Base-by-base conservation (phyloP, 768 basidiomycete genomes). In the Amanita polypyramis region DNA sequence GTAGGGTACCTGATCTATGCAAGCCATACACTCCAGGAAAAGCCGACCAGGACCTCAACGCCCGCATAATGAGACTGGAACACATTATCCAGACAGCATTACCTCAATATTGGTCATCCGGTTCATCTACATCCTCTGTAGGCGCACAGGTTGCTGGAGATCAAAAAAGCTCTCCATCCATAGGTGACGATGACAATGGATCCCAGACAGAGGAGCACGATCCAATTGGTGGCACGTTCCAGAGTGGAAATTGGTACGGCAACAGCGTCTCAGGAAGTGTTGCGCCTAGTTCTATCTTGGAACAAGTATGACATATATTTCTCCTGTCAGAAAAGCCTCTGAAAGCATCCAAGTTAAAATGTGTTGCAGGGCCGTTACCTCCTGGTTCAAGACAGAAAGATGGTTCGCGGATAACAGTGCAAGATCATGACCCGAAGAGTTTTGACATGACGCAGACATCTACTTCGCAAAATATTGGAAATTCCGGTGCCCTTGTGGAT, bases 21-120 rank as follows among this genome's bases (percentile, higher is more conserved):
- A 86, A 86, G 60, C 82, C 88, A 0, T 92, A 92, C 58, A 90
- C 85, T 5, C 89, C 88, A 8, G 88, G 88, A 49, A 91, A 90
- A 60, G 71, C 79, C 12, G 89, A 91, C 62, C 84, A 88, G 58
- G 87, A 92, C 62, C 66, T 92, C 40, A 79, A 74, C 55, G 75
- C 77, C 36, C 81, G 88, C 42, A 65, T 92, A 35, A 70, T 82
- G 32, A 74, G 88, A 49, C 70, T 92, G 15, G 88, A 92, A 60
- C 81, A 85, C 53, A 86, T 92, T 43, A 73, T 92, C 38, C 88
- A 90, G 55, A 66, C 74, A 52, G 88, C 87, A 2, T 62, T 92
- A 5, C 88, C 88, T 25, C 85, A 90, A 47, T 86, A 76, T 58
- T 80, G 76, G 52, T 65, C 70, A 3, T 67, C 65, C 5, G 58